Percentiles rank a stretch among this genome's conserved stretches.
phyloP scores from a whole-genome alignment of 2,329 filamentous ascomycete genomes.

The Diaporthe sp. region DNA sequence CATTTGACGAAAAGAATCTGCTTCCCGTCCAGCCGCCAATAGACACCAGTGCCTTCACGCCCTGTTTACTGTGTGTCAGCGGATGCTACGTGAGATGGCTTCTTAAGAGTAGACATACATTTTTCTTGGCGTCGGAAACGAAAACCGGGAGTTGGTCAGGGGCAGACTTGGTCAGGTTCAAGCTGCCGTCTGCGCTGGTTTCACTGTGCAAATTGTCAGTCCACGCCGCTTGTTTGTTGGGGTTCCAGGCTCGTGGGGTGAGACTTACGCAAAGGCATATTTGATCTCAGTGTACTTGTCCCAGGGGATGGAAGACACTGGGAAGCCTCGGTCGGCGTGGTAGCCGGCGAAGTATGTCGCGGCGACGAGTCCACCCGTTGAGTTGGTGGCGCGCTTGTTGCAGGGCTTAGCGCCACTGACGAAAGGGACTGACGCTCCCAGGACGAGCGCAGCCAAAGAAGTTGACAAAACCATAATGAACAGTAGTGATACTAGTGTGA shows the following conservation, averaged over 20 bases:
- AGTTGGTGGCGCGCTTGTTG: slow-evolving; percentile 4
- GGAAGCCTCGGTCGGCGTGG: slow-evolving; percentile 37
- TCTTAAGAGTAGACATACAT: not conserved
- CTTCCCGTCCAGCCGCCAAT: slow-evolving; percentile 41
- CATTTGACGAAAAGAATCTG: slow-evolving; percentile 23
- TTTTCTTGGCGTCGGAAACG: slow-evolving; percentile 36
- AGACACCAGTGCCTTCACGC: slow-evolving; percentile 38
- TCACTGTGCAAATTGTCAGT: slow-evolving; percentile 25
- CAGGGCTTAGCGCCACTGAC: not conserved
- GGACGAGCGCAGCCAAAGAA: slow-evolving; percentile 6
- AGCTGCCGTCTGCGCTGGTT: slow-evolving; percentile 22
- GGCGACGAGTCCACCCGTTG: slow-evolving; percentile 5
- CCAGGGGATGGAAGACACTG: slow-evolving; percentile 41
- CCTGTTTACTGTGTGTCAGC: slow-evolving; percentile 7
- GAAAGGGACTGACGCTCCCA: slow-evolving; percentile 11
- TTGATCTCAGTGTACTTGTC: slow-evolving; percentile 41
- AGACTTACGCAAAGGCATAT: slow-evolving; percentile 40
- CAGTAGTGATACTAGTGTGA: not conserved
- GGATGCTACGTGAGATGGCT: not conserved
- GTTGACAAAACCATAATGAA: slow-evolving; percentile 9
- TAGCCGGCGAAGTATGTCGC: slow-evolving; percentile 42
- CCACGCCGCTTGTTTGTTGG: not conserved
- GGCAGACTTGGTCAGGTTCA: slow-evolving; percentile 36
- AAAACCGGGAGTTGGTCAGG: slow-evolving; percentile 39
- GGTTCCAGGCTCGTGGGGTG: not conserved